phyloP scores from a whole-genome alignment of 495 filamentous ascomycete species.

The Baudoinia panamericana region DNA sequence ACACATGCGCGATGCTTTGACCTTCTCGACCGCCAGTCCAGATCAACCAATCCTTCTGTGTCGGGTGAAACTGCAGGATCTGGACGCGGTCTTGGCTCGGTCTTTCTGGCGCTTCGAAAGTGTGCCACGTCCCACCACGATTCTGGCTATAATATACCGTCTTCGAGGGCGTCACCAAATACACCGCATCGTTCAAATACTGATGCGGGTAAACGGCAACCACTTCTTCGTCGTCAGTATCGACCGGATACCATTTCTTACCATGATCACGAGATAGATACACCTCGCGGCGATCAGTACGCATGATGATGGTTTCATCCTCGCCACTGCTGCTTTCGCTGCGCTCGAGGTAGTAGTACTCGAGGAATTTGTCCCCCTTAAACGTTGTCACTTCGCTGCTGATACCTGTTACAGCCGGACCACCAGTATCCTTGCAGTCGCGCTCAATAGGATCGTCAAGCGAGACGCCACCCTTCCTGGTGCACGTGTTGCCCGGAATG shows the following conservation, averaged over 20 bases:
- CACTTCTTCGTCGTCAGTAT: conserved; percentile 46
- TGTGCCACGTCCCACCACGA: conserved; percentile 51
- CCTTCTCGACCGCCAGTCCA: conserved; percentile 69
- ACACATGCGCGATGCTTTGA: conserved; percentile 55
- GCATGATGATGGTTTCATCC: conserved; percentile 79
- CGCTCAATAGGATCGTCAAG: conserved; percentile 50
- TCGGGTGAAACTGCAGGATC: conserved; percentile 65
- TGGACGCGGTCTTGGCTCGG: conserved; percentile 36
- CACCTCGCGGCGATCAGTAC: conserved; percentile 49
- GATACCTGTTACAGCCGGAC: conserved; percentile 45
- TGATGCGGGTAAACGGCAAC: conserved; percentile 56
- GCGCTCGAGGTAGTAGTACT: conserved; percentile 77
- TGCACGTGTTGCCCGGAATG: conserved; percentile 83
- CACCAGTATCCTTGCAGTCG: conserved; percentile 38
- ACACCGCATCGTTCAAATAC: conserved; percentile 70
- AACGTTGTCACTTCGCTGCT: conserved; percentile 43
- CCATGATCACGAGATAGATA: conserved; percentile 72
- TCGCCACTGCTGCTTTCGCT: conserved; percentile 41
- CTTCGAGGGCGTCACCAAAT: conserved; percentile 58
- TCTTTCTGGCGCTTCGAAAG: conserved; percentile 47
- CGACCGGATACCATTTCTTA: conserved; percentile 60
- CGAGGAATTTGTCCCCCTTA: conserved; percentile 38
- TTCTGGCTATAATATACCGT: conserved; percentile 68
- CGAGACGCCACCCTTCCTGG: conserved; percentile 36
- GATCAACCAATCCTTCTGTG: conserved; percentile 71